Conservation (phyloP, 116 monocot genomes). For the Zostera marina region DNA sequence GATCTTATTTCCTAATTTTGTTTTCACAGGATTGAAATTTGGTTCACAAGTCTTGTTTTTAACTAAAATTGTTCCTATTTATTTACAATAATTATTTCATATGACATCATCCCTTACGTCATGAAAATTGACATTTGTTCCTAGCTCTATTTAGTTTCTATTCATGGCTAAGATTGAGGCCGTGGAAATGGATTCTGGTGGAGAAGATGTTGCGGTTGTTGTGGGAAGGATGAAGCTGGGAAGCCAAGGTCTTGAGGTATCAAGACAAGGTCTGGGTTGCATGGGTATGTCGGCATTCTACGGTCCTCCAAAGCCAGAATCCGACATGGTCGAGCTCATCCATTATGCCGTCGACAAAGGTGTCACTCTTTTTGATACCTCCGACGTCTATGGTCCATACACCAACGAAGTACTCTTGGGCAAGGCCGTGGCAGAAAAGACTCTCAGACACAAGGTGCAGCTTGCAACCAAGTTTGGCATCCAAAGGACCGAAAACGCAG, state of each 20-base stretch:
- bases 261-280: slow-evolving; percentile 50
- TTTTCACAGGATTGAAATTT: no score
- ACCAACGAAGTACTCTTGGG: slow-evolving; percentile 57
- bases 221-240: slow-evolving; percentile 30
- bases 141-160: no score
- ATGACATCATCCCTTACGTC: no score
- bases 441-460: slow-evolving; percentile 42
- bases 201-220: no score
- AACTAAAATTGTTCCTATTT: no score
- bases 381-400: slow-evolving; percentile 63
- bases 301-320: slow-evolving; percentile 41
- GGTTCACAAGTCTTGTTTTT: no score
- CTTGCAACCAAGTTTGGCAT: slow-evolving; percentile 75
- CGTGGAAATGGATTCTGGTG: no score
- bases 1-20: no score
- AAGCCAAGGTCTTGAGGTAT: slow-evolving; percentile 49
- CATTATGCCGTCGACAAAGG: slow-evolving; percentile 32
- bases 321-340: slow-evolving; percentile 48
- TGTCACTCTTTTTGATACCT: slow-evolving; percentile 57
- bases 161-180: no score
- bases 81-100: no score
- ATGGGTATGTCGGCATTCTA: slow-evolving; percentile 74
- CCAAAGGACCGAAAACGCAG: slow-evolving; percentile 7
- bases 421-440: slow-evolving; percentile 16
- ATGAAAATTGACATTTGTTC: no score